A percentile compares a stretch with the other conserved stretches of the same genome.
Evolutionary conservation across 768 basidiomycete genomes (phyloP).

Genomic region (Termitomyces sp.): DNA sequence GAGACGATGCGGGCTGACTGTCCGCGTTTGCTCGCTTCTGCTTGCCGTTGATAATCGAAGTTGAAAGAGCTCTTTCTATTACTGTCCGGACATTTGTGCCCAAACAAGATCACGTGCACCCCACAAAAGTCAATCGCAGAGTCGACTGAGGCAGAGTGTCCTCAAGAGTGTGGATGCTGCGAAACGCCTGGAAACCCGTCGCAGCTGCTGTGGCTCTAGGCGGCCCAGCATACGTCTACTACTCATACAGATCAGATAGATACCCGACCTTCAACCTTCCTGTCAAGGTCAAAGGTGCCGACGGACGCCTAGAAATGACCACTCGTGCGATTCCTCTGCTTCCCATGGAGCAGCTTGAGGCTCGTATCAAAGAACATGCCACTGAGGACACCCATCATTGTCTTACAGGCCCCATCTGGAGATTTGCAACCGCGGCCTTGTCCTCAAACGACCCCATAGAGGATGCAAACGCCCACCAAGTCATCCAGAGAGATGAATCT

Average conservation of each 20-base stretch:
- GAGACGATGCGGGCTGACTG: background rate
- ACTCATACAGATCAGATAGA: conserved; percentile 33
- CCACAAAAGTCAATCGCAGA: background rate
- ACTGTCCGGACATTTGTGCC: background rate
- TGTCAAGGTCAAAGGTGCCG: conserved; percentile 47
- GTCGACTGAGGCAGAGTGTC: background rate
- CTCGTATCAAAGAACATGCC: conserved; percentile 53
- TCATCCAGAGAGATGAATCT: conserved; percentile 59
- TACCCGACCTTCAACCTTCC: conserved; percentile 55
- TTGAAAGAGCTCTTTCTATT: background rate
- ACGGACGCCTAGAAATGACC: conserved; percentile 56
- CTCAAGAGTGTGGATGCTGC: conserved; percentile 43
- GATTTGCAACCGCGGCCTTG: conserved; percentile 72
- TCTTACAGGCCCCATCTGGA: conserved; percentile 61
- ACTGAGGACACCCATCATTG: conserved; percentile 38
- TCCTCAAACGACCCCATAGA: conserved; percentile 90
- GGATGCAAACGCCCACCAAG: conserved; percentile 72
- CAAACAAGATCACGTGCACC: conserved; percentile 9
- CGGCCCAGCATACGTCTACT: conserved; percentile 55
- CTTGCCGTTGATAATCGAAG: background rate
- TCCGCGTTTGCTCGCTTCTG: background rate
- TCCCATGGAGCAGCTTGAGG: conserved; percentile 48
- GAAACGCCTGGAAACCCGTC: conserved; percentile 64
- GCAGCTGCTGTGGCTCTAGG: conserved; percentile 52
- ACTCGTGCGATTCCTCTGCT: conserved; percentile 51